Conservation (phyloP, 2,329 filamentous ascomycete genomes). For the Ceratocystiopsis minuta region DNA sequence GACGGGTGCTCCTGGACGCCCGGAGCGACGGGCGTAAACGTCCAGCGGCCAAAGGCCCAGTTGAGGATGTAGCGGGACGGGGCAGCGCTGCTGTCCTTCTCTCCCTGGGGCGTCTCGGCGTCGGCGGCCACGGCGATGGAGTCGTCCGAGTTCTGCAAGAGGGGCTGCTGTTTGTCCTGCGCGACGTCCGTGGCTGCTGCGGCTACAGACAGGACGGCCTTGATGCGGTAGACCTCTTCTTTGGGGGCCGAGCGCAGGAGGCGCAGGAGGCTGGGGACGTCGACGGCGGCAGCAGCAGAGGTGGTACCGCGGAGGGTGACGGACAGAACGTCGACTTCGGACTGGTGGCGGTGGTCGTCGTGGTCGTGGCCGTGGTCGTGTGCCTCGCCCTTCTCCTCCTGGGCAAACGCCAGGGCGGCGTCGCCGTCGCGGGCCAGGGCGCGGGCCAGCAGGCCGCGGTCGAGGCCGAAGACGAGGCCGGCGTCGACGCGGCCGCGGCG, state of each 20-base stretch:
- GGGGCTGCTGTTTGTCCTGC: too few relatives aligned
- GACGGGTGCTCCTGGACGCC: constrained; percentile 32
- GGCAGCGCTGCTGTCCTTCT: constrained; percentile 2
- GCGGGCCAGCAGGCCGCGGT: constrained; percentile 44
- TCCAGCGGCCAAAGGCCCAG: constrained; percentile 96
- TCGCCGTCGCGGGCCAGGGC: constrained; percentile 15
- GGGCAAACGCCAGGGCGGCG: constrained; percentile 14
- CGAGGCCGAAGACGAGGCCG: constrained; percentile 71
- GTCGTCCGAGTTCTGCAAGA: constrained; percentile 29
- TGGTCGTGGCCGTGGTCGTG: constrained; percentile 16
- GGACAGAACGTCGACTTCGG: constrained; percentile 83
- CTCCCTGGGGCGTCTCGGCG: too few relatives aligned
- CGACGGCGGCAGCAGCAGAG: constrained; percentile 15
- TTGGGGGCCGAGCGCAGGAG: constrained; percentile 62
- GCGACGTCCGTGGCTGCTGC: too few relatives aligned
- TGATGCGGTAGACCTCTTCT: constrained; percentile 92
- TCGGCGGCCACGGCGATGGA: constrained; percentile 11
- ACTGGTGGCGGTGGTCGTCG: constrained; percentile 42
- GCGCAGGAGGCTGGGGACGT: constrained; percentile 43
- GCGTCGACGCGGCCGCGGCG: constrained; percentile 61
- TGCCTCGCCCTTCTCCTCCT: too few relatives aligned
- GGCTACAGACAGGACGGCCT: constrained; percentile 41
- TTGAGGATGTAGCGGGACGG: constrained; percentile 67
- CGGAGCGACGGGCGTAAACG: constrained; percentile 45
- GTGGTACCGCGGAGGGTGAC: constrained; percentile 41